Evolutionary conservation across 2,329 filamentous ascomycete species (phyloP).

Genomic region (Aspergillus thermomutatus): DNA sequence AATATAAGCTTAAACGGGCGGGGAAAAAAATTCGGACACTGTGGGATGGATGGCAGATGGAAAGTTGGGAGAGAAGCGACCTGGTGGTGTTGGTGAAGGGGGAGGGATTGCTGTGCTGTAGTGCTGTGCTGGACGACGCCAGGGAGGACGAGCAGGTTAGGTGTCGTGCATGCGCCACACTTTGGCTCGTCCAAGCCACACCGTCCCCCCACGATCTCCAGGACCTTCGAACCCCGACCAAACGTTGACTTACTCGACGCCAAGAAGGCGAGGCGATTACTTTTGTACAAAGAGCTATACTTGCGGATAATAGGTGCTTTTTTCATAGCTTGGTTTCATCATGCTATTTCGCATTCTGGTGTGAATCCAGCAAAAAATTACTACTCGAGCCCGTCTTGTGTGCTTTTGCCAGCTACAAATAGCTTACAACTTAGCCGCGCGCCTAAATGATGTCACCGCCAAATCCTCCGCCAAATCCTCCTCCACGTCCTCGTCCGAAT

Average conservation of each 20-base stretch:
- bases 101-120: conserved; percentile 10
- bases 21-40: neutral
- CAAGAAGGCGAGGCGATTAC: neutral
- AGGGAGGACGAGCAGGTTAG: conserved; percentile 12
- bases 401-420: neutral
- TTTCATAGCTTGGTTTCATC: neutral
- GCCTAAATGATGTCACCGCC: conserved; percentile 41
- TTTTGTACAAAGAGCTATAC: neutral
- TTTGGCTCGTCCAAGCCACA: conserved; percentile 9
- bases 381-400: neutral
- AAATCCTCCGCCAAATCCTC: conserved; percentile 44
- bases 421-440: conserved; percentile 2
- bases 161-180: conserved; percentile 19
- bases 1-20: neutral
- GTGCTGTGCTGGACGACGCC: conserved; percentile 1
- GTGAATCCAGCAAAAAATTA: neutral
- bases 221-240: neutral
- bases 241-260: neutral
- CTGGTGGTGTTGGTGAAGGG: conserved; percentile 4
- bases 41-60: conserved; percentile 1
- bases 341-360: neutral
- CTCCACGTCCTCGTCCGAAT: conserved; percentile 42
- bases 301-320: neutral
- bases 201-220: neutral
- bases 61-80: neutral